Evolutionary conservation across 257 asterid genomes (phyloP).

Genomic region (Petrea volubilis): DNA sequence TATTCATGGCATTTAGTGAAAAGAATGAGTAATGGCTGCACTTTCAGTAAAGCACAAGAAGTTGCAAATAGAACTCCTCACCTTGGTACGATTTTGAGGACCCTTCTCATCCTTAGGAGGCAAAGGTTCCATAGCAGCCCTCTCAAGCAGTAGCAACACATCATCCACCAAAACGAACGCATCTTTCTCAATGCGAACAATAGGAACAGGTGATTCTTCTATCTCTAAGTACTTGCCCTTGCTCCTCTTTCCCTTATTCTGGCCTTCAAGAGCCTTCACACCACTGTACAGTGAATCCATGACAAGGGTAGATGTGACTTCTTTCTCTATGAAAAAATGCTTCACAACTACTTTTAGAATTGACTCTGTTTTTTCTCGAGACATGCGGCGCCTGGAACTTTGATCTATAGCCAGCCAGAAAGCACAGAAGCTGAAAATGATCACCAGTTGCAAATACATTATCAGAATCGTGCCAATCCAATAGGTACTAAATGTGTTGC

Average conservation of each 20-base stretch:
- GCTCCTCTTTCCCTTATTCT: conserved; percentile 60
- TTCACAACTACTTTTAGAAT: conserved; percentile 79
- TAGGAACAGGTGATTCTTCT: conserved; percentile 63
- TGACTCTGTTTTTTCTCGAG: conserved; percentile 74
- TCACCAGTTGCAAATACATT: conserved; percentile 24
- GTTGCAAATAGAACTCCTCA: conserved; percentile 21
- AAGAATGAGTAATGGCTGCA: neutral
- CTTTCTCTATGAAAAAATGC: conserved; percentile 90
- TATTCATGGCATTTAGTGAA: neutral
- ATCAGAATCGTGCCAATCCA: neutral
- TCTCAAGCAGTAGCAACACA: conserved; percentile 77
- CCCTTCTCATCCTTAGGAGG: conserved; percentile 98
- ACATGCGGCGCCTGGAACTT: conserved; percentile 62
- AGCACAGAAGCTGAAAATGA: conserved; percentile 67
- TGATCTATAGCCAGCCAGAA: conserved; percentile 88
- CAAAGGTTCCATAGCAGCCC: conserved; percentile 87
- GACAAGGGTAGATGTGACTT: conserved; percentile 92
- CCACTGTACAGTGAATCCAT: conserved; percentile 97
- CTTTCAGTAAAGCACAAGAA: neutral
- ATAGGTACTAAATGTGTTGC: neutral
- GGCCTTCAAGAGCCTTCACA: conserved; percentile 86
- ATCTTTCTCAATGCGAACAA: conserved; percentile 68
- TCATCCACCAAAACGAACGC: conserved; percentile 83
- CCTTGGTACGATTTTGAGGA: conserved; percentile 94
- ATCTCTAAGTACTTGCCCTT: conserved; percentile 53